Conservation (phyloP, 75 land plant species). For the Selaginella moellendorffii region DNA sequence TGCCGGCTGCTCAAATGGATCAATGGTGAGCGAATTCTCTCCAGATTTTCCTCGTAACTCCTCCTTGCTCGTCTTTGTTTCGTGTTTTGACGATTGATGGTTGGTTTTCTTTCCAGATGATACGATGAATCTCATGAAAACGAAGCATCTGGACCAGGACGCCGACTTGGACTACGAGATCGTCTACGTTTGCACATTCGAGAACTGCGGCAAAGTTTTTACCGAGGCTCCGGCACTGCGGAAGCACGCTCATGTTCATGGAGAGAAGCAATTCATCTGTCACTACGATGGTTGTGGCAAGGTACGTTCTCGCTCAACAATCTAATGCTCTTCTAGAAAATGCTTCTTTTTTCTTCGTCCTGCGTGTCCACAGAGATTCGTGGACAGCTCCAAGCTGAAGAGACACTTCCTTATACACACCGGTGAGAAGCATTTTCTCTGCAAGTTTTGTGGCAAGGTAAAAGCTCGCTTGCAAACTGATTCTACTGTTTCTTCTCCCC, state of each 20-base stretch:
- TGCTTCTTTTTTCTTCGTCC: too few relatives aligned
- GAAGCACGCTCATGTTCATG: conserved; percentile 86
- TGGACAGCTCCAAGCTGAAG: conserved; percentile 94
- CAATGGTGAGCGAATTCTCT: conserved; percentile 33
- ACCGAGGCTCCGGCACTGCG: conserved; percentile 57
- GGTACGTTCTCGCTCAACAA: background rate
- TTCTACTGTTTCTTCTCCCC: too few relatives aligned
- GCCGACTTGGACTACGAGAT: conserved; percentile 59
- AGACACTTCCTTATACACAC: conserved; percentile 89
- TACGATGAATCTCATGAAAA: conserved; percentile 19
- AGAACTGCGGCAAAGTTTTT: conserved; percentile 89
- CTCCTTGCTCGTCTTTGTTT: background rate
- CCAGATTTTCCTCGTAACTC: background rate
- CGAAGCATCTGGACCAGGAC: conserved; percentile 44
- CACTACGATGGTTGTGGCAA: conserved; percentile 2
- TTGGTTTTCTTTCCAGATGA: conserved; percentile 37
- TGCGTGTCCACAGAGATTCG: conserved; percentile 77
- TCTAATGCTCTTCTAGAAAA: too few relatives aligned
- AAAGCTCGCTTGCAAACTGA: too few relatives aligned
- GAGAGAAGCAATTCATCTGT: background rate
- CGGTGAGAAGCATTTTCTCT: conserved; percentile 11
- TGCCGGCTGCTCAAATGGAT: conserved; percentile 56
- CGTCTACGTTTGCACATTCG: conserved; percentile 78
- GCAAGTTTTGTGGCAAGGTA: background rate
- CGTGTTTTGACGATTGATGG: background rate